Percentiles rank a stretch among this genome's conserved stretches.
These are phyloP conservation scores for Chaetomium sp. DNA, from an alignment of 2,329 filamentous ascomycete species.

Conservation along the genomic window DNA sequence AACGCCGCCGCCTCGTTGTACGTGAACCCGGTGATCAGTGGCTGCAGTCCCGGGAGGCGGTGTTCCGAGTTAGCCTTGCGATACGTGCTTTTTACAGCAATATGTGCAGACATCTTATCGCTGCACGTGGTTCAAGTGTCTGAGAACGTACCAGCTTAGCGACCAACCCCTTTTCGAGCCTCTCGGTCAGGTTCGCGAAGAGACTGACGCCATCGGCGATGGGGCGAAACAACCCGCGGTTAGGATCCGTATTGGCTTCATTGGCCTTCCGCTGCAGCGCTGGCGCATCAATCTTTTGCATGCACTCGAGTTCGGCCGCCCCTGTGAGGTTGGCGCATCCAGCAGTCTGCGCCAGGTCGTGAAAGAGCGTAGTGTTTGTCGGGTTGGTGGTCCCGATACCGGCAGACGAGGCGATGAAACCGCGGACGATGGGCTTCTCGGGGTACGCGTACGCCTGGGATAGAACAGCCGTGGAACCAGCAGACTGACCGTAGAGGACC, in stretches of 20 bases:
- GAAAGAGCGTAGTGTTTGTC: constrained; percentile 5
- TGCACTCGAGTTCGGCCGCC: constrained; percentile 9
- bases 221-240: neutral
- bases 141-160: constrained; percentile 1
- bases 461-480: neutral
- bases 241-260: neutral
- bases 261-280: constrained; percentile 4
- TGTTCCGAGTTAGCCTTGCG: neutral
- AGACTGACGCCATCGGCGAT: constrained; percentile 8
- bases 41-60: neutral
- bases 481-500: constrained; percentile 14
- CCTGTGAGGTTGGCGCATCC: constrained; percentile 10
- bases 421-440: constrained; percentile 5
- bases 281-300: constrained; percentile 10
- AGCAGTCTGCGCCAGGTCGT: constrained; percentile 6
- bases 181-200: constrained; percentile 9
- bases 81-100: neutral
- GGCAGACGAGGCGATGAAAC: constrained; percentile 12
- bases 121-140: neutral
- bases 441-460: constrained; percentile 7
- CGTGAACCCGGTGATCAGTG: constrained; percentile 7
- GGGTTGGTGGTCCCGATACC: neutral
- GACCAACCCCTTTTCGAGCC: constrained; percentile 11
- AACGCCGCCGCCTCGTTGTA: constrained; percentile 13
- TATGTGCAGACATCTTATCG: neutral